Conservation (phyloP, 768 basidiomycete species). For the Termitomyces sp. region DNA sequence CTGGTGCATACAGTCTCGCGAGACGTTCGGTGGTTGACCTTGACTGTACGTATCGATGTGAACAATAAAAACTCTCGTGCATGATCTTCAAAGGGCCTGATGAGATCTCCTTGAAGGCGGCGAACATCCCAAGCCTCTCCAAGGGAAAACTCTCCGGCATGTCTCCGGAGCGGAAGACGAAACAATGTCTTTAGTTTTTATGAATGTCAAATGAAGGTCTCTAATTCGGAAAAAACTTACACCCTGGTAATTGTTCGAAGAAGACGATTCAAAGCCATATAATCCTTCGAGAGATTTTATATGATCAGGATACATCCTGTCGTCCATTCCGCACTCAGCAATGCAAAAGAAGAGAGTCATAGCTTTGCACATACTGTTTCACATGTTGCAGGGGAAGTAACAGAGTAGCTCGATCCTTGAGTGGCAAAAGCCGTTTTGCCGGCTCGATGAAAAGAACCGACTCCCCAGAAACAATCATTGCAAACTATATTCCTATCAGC, state of each 20-base stretch:
- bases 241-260: conserved; percentile 27
- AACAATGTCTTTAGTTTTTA: conserved; percentile 34
- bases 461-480: conserved; percentile 26
- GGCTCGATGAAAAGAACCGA: conserved; percentile 40
- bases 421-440: conserved; percentile 33
- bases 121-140: conserved; percentile 16
- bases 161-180: conserved; percentile 35
- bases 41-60: conserved; percentile 27
- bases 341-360: background rate
- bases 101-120: conserved; percentile 20
- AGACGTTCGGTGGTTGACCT: conserved; percentile 17
- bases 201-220: background rate
- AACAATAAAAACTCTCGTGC: conserved; percentile 37
- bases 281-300: conserved; percentile 31
- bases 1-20: background rate
- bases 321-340: background rate
- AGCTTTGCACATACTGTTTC: conserved; percentile 21
- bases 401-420: conserved; percentile 21
- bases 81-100: conserved; percentile 22
- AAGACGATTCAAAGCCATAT: conserved; percentile 29
- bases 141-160: conserved; percentile 10
- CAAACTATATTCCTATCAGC: conserved; percentile 18
- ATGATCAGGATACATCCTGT: conserved; percentile 37
- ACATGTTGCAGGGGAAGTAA: conserved; percentile 26
- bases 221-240: conserved; percentile 21